Evolutionary conservation across 345 rosid genomes (phyloP).

Genomic region (Stellera chamaejasme): DNA sequence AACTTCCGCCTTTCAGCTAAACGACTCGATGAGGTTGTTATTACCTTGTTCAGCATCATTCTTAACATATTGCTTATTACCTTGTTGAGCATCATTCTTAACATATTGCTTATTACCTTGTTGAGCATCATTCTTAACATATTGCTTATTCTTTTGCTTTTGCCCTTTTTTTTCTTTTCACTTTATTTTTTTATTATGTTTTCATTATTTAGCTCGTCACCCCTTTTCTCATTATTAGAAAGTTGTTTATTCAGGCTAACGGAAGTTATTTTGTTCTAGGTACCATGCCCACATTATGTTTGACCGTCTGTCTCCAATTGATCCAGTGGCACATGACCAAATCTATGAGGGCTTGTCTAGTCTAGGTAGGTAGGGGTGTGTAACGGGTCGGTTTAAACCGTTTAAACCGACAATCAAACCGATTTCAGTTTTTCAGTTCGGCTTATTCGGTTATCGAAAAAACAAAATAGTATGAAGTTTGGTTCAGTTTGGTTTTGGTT

Average conservation of each 20-base stretch:
- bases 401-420: no score
- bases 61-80: no score
- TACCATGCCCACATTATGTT: conserved; percentile 74
- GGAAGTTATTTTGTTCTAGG: conserved; percentile 37
- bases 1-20: conserved; percentile 56
- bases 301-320: conserved; percentile 71
- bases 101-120: no score
- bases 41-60: no score
- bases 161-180: no score
- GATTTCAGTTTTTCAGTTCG: no score
- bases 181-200: background rate
- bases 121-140: background rate
- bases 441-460: no score
- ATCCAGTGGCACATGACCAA: conserved; percentile 87
- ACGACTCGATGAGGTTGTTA: conserved; percentile 81
- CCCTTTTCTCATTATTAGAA: background rate
- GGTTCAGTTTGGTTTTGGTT: no score
- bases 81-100: no score
- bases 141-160: background rate
- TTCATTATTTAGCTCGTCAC: background rate
- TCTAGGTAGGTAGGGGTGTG: no score
- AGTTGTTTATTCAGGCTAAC: background rate
- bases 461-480: no score
- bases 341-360: conserved; percentile 69
- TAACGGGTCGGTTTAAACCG: no score